Evolutionary conservation across 2,329 filamentous ascomycete species (phyloP), one percentile per base, ranked within the genome.

Genomic region (Emmonsiellopsis sp.): DNA sequence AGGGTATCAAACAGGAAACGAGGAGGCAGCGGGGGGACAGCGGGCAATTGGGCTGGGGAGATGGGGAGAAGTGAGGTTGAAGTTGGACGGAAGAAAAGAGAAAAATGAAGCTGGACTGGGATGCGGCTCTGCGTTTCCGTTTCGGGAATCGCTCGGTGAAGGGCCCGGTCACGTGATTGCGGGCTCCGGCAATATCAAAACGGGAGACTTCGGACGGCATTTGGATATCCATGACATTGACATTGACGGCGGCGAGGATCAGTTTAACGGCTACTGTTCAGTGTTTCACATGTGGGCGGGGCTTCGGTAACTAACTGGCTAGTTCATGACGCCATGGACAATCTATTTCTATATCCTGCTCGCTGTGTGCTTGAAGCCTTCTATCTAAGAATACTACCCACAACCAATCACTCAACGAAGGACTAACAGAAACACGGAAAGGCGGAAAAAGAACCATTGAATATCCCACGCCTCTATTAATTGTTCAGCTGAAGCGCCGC

Each of bases 1-100:
- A 47, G 52, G 52, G 46, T 54, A 53, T 53, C 50, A 52, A 50
- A 26, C 0, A 26, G 20, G 1, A 26, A 50, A 52, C 10, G 35
- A 52, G 44, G 41, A 16, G 52, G 32, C 34, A 38, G 50, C 47
- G 31, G 32, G 30, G 34, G 26, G 40, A 41, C 34, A 50, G 44
- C 51, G 51, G 47, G 30, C 35, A 38, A 54, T 56, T 38, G 55
- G 50, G 54, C 43, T 53, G 43, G 49, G 51, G 45, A 53, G 51
- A 56, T 53, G 51, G 50, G 50, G 30, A 54, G 53, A 58, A 45
- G 15, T 37, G 53, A 45, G 49, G 43, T 54, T 55, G 48, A 35
- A 38, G 44, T 41, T 37, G 44, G 42, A 37, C 50, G 40, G 15
- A 34, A 32, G 47, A 35, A 32, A 38, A 47, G 31, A 51, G 6